Base-by-base conservation (phyloP, 768 basidiomycete genomes). In the Lactarius psammicola region DNA sequence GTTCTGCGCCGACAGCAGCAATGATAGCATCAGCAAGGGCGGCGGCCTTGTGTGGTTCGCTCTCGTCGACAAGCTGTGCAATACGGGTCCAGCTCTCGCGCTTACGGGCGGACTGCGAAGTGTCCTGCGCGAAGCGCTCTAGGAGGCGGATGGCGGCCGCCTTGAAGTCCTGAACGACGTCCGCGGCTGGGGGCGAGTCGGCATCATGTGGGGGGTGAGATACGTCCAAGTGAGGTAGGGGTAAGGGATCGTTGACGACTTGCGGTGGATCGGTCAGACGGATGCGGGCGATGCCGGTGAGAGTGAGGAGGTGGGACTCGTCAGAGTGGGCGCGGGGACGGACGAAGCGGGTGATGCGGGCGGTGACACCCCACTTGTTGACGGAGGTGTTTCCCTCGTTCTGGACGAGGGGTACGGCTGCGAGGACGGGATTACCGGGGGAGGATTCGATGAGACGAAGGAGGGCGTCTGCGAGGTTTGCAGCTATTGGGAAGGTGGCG, bases 1-100 rank as follows among this genome's bases (percentile, higher is more conserved):
- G 89, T 60, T 89, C 89, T 3, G 81, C 82, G 59, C 85, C 83
- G 23, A 88, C 76, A n/a, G 76, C 74, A 11, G 87, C 81, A 18
- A 92, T 81, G 38, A 93, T 80, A 15, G 91, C 85, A 71, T 93
- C 91, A 0, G 89, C 89, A 81, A 92, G 86, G 85, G 87, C 89
- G 4, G 85, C 82, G 0, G 87, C 84, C 33, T 85, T 78, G 10
- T 83, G 80, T 69, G 84, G 81, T 0, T 86, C 81, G 18, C 87
- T 81, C 42, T 93, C 89, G 65, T 92, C 89, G 11, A 92, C 78
- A 84, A 92, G 88, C 36, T 77, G 78, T 3, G 87, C 80, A 60
- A 91, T 85, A 75, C 87, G 89, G 71, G 80, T 74, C 76, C 87
- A 92, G 8, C 84, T 85, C 38, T 92, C 90, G 64, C 84, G 84